Base-by-base conservation (phyloP, 805 yeast genomes). In the Cyberlindnera japonica region DNA sequence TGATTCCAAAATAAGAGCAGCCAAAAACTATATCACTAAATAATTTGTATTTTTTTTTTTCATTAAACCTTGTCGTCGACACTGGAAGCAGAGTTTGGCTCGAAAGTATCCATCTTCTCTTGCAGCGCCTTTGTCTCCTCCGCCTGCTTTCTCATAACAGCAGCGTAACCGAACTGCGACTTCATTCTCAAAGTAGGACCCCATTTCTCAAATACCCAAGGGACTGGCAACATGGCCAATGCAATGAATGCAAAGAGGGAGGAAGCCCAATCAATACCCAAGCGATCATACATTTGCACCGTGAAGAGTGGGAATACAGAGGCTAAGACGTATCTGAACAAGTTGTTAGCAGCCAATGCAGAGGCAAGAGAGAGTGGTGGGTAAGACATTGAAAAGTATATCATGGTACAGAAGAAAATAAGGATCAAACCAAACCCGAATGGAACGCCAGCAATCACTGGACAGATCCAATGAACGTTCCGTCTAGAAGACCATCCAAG, bases 261-360 rank as follows among this genome's bases (percentile, higher is more conserved):
- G 23, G 83, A 68, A 10, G 95, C 96, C 95, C 95, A 87, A 52
- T 76, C 84, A 49, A 81, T 75, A 28, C 79, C 79, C 54, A 89
- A 67, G 32, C 71, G 79, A 15, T 72, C 59, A 65, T 83, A 81
- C 95, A 89, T 85, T 63, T 88, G 96, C 16, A 79, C 75, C 2
- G 89, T 84, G 64, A 89, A 88, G 44, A 89, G 68, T 41, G 96
- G 96, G 71, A 89, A 81, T 16, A 80, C 85, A 6, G 87, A 79
- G 9, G 95, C 87, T 46, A 83, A 59, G 23, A 81, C 50, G 57
- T 86, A 87, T 64, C 96, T 75, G 42, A 81, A 62, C 55, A 89
- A 68, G 59, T 85, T 86, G 64, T 88, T 89, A 12, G 95, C 96
- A 25, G 95, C 95, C 46, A 87, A 62, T 3, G 95, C 91, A n/a